A percentile compares a stretch with the other conserved stretches of the same genome.
phyloP scores from a whole-genome alignment of 2,329 filamentous ascomycete genomes.

The Elsinoe perseae region DNA sequence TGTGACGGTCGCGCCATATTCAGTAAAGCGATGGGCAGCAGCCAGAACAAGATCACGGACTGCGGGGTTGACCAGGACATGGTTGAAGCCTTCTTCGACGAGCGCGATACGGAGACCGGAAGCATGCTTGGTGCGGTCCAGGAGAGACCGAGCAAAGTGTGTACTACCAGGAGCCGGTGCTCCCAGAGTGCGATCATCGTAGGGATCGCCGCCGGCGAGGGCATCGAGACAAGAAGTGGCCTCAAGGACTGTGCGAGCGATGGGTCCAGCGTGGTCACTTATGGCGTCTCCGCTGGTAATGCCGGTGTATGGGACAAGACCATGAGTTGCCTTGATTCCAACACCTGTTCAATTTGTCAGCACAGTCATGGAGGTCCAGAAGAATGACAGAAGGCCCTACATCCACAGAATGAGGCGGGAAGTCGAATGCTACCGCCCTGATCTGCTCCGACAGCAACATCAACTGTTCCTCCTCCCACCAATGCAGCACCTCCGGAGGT shows the following conservation, averaged over 20 bases:
- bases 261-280: constrained; percentile 41
- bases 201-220: constrained; percentile 43
- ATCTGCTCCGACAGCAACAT: constrained; percentile 34
- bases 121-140: constrained; percentile 22
- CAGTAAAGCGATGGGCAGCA: constrained; percentile 36
- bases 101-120: constrained; percentile 38
- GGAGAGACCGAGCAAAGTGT: constrained; percentile 25
- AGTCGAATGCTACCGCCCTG: constrained; percentile 36
- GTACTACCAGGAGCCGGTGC: constrained; percentile 27
- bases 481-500: constrained; percentile 39
- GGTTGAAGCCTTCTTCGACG: constrained; percentile 36
- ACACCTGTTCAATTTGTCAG: background rate
- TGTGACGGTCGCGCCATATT: constrained; percentile 44
- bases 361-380: background rate
- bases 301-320: constrained; percentile 45
- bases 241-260: constrained; percentile 38
- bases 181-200: constrained; percentile 37
- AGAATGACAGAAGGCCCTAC: constrained; percentile 10
- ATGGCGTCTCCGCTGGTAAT: constrained; percentile 36
- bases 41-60: constrained; percentile 38
- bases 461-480: constrained; percentile 34
- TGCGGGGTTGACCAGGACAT: constrained; percentile 24
- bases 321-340: constrained; percentile 39
- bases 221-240: constrained; percentile 38
- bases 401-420: constrained; percentile 31